Base-by-base conservation (phyloP, 225 moss, liverwort and hornwort species). In the Physcomitrium patens region DNA sequence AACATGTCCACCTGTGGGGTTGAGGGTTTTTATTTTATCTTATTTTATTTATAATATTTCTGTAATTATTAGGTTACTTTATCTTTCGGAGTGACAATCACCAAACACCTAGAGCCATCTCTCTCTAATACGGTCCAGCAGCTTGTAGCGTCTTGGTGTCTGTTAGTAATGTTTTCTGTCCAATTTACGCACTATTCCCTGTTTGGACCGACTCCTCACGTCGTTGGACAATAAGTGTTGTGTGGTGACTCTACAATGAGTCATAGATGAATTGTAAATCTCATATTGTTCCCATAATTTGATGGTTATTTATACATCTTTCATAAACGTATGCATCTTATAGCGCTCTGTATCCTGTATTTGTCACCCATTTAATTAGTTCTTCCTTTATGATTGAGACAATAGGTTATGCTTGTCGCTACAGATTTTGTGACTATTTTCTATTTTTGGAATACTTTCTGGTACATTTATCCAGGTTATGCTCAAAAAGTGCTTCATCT, bases 401-500 rank as follows among this genome's bases (percentile, higher is more conserved):
- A 50, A 51, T 16, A 41, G 6, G 15, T 55, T 9, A 55, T 1
- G 8, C 43, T 74, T n/a, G 13, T 27, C 54, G n/a, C 12, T 43
- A 44, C n/a, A 53, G 17, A 23, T 43, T 54, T 54, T 41, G n/a
- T 15, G 22, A 28, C 43, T 63, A 24, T 50, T 47, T 10, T 46
- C 45, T 12, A 43, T 9, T 18, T 60, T 23, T 69, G 27, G 16
- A 46, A 58, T 45, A 55, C 55, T 18, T 28, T 12, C 46, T 42
- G 57, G 27, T 48, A 37, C 50, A 18, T 46, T 37, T 58, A 59
- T 69, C 10, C 53, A 51, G 72, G 44, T 72, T 56, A 62, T 67
- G 63, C 72, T 63, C 60, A 58, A 47, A 64, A 63, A 69, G 65
- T 60, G 60, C 3, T 43, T 65, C n/a, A 55, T 13, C 15, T 55